Percentiles rank a stretch among this genome's conserved stretches.
phyloP scores from a whole-genome alignment of 1,284 basidiomycete genomes.

The Cutaneotrichosporon mucoides region DNA sequence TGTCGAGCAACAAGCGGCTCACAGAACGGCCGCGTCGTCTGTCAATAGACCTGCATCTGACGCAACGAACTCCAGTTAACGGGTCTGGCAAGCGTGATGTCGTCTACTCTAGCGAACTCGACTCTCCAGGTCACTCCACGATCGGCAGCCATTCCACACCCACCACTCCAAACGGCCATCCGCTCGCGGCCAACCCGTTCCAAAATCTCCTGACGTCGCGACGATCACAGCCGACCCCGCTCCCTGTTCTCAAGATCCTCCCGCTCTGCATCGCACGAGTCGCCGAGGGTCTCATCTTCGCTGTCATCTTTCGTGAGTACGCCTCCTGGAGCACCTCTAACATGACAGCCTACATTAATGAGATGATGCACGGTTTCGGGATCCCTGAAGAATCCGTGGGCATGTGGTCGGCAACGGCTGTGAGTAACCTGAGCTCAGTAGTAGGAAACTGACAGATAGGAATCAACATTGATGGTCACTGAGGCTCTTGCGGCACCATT shows the following conservation, averaged over 20 bases:
- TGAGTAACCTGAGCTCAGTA: slow-evolving; percentile 13
- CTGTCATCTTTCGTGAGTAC: slow-evolving; percentile 32
- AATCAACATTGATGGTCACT: slow-evolving; percentile 35
- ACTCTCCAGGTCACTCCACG: background rate
- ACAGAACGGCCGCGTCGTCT: background rate
- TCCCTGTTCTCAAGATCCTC: slow-evolving; percentile 29
- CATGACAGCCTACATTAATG: slow-evolving; percentile 34
- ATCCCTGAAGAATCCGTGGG: slow-evolving; percentile 36
- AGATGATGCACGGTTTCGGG: slow-evolving; percentile 38
- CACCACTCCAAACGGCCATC: slow-evolving; percentile 10
- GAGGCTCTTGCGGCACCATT: slow-evolving; percentile 38
- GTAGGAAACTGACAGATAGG: slow-evolving; percentile 17
- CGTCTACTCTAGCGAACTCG: background rate
- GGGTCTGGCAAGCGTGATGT: background rate
- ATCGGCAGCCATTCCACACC: background rate
- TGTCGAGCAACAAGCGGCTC: no score
- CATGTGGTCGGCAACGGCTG: slow-evolving; percentile 35
- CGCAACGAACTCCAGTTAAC: background rate
- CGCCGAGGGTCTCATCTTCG: slow-evolving; percentile 36
- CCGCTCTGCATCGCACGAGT: slow-evolving; percentile 31
- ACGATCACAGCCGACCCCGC: slow-evolving; percentile 17
- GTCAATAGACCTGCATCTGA: slow-evolving; percentile 1
- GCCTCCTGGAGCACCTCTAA: background rate
- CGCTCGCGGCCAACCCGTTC: background rate
- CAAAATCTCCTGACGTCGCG: background rate